Conservation (phyloP, 2,329 filamentous ascomycete species). For the Botrytis tulipae region DNA sequence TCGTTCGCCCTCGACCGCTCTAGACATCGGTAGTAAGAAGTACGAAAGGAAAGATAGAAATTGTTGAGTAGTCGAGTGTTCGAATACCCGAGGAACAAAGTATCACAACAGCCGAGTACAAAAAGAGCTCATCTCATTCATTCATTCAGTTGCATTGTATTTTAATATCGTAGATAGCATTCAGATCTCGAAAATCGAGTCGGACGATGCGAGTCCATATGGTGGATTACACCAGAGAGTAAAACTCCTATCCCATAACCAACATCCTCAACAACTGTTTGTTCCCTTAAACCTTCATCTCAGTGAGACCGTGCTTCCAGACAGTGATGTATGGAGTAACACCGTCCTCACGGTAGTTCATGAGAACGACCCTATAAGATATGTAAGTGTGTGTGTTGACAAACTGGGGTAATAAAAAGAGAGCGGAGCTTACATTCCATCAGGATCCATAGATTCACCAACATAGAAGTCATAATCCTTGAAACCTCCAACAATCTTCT, state of each 20-base stretch:
- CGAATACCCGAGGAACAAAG: neutral
- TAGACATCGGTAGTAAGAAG: neutral
- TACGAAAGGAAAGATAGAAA: neutral
- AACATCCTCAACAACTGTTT: neutral
- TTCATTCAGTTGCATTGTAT: neutral
- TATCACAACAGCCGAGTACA: neutral
- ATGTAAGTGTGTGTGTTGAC: slow-evolving; percentile 15
- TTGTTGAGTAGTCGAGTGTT: neutral
- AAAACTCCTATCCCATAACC: slow-evolving; percentile 3
- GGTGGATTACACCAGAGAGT: slow-evolving; percentile 10
- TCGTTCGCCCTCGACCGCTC: neutral
- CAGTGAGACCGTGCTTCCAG: slow-evolving; percentile 92
- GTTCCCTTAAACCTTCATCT: slow-evolving; percentile 80
- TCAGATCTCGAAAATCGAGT: slow-evolving; percentile 10
- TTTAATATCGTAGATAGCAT: slow-evolving; percentile 10
- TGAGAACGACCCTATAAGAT: slow-evolving; percentile 69
- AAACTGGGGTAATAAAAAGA: neutral
- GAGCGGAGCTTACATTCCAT: slow-evolving; percentile 74
- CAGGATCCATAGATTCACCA: slow-evolving; percentile 87
- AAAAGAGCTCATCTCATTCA: neutral
- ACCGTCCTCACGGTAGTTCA: slow-evolving; percentile 98
- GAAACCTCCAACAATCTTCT: slow-evolving; percentile 79
- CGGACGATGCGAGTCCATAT: slow-evolving; percentile 5
- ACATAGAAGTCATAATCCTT: slow-evolving; percentile 96
- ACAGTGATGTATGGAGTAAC: slow-evolving; percentile 82